Evolutionary conservation across 352 stramenopile genomes (phyloP), one percentile per base, ranked within the genome.

Genomic region (Phytophthora sojae): DNA sequence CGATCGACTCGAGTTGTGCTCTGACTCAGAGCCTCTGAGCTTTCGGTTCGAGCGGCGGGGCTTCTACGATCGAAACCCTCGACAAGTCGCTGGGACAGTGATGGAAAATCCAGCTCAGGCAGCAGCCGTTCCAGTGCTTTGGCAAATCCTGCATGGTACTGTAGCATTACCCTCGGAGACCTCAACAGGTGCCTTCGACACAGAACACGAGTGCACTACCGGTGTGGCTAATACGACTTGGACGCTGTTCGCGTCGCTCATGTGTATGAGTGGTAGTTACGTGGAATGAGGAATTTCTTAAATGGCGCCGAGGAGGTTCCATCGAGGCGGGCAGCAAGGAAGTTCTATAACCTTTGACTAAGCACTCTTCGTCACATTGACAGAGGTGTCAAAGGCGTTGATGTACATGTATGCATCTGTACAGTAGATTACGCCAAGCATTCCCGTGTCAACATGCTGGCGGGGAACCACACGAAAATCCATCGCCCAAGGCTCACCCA

Each of bases 21-120:
- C 23, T 26, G n/a, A 30, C 26, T 30, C 4, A 7, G 26, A 30
- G 26, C 26, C n/a, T n/a, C 7, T 8, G 26, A 30, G 26, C 26
- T 30, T 8, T 30, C 26, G 26, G 7, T 30, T 8, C 26, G 26
- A 30, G n/a, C n/a, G 26, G 26, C 26, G 7, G 44, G 44, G 12
- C 35, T n/a, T n/a, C n/a, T n/a, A n/a, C n/a, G n/a, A n/a, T n/a
- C n/a, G n/a, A 26, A 26, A 26, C 23, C 23, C 23, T 32, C 29
- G 29, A n/a, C 45, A 45, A 32, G 45, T 52, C 53, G 30, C 25
- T 56, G 45, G 61, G 51, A 67, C 35, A 66, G 8, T 52, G n/a
- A n/a, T 15, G n/a, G 35, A 64, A 32, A 66, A 71, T 71, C 64
- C 64, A 66, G 63, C 23, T 9, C 15, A 32, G 50, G 60, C 8